Conservation (phyloP, 257 asterid species). For the Solanum pinnatisectum region DNA sequence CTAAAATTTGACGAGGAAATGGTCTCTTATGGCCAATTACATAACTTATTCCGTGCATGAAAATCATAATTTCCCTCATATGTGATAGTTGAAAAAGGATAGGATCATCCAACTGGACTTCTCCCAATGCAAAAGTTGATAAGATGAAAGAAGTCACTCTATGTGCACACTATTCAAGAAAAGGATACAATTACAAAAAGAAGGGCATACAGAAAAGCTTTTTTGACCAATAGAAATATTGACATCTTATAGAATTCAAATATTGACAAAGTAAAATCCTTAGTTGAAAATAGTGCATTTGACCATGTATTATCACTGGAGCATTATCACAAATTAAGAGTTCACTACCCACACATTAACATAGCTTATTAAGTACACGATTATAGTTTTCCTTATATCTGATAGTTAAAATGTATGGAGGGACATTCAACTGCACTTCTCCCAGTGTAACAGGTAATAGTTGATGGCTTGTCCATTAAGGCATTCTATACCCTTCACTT, state of each 20-base stretch:
- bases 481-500: not conserved
- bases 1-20: not conserved
- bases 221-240: not conserved
- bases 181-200: not conserved
- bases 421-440: not conserved
- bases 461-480: not conserved
- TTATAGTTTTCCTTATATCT: not conserved
- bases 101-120: not conserved
- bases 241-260: not conserved
- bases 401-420: not conserved
- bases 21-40: not conserved
- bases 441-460: not conserved
- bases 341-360: not conserved
- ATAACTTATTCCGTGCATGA: not conserved
- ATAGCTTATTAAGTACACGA: not conserved
- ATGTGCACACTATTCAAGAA: not conserved
- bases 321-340: not conserved
- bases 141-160: not conserved
- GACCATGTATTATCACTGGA: not conserved
- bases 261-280: not conserved
- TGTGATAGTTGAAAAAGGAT: not conserved
- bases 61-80: not conserved
- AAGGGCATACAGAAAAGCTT: not conserved
- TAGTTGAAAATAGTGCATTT: not conserved
- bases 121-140: not conserved